Evolutionary conservation across 352 stramenopile species (phyloP).

Genomic region (Globisporangium ultimum): DNA sequence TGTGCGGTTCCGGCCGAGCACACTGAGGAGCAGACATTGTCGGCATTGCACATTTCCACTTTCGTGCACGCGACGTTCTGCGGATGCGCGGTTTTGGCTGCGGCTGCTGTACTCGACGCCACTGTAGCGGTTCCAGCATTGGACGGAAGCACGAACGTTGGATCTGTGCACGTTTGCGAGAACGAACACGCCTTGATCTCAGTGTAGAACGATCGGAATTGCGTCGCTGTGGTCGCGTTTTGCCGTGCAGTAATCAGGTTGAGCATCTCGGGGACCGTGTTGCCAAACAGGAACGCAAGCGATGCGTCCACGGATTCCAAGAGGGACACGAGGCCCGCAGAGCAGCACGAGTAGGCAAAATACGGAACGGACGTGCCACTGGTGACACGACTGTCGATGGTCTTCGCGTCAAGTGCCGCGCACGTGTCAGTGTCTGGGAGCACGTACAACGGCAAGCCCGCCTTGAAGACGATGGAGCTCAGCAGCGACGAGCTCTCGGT

Average conservation of each 20-base stretch:
- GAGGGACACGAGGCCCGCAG: conserved; percentile 29
- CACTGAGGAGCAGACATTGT: conserved; percentile 60
- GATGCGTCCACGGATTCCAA: conserved; percentile 46
- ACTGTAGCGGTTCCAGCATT: conserved; percentile 14
- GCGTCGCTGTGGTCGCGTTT: conserved; percentile 12
- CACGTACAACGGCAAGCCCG: conserved; percentile 45
- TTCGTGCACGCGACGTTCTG: conserved; percentile 53
- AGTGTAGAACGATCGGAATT: conserved; percentile 41
- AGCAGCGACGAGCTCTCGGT: conserved; percentile 35
- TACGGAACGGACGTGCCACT: conserved; percentile 31
- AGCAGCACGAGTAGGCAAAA: conserved; percentile 48
- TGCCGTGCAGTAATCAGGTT: conserved; percentile 46
- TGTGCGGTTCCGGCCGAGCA: conserved; percentile 54
- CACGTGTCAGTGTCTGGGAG: conserved; percentile 37
- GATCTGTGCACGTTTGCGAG: conserved; percentile 31
- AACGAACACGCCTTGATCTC: conserved; percentile 43
- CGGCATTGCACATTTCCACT: conserved; percentile 47
- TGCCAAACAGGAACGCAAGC: conserved; percentile 39
- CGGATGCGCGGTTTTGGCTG: conserved; percentile 31
- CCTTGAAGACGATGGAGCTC: conserved; percentile 36
- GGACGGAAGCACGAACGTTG: conserved; percentile 32
- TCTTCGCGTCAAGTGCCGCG: conserved; percentile 31
- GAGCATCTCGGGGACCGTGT: conserved; percentile 45
- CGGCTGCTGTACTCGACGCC: conserved; percentile 11
- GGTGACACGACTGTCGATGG: conserved; percentile 34